phyloP scores from a whole-genome alignment of 2,329 filamentous ascomycete species.

The Zymoseptoria crescenta region DNA sequence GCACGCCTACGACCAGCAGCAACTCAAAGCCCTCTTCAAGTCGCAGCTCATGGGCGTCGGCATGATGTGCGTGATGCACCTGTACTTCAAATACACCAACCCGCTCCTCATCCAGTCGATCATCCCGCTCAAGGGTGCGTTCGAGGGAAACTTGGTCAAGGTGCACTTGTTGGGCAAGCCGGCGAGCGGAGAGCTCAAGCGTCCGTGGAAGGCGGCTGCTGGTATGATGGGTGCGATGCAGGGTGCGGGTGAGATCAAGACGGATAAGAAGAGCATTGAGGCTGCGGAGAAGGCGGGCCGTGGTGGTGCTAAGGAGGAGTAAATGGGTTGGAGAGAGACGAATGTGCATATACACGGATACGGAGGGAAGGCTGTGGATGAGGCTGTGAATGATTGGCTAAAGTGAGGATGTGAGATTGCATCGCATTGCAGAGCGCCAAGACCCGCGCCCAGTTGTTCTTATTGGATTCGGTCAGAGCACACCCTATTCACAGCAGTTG shows the following conservation, averaged over 20 bases:
- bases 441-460: background rate
- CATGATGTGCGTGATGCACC: conserved; percentile 98
- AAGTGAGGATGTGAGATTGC: background rate
- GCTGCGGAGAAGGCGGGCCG: conserved; percentile 43
- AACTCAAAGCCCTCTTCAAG: conserved; percentile 80
- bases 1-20: conserved; percentile 84
- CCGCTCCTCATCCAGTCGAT: conserved; percentile 97
- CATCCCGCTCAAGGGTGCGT: conserved; percentile 89
- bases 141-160: conserved; percentile 95
- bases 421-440: background rate
- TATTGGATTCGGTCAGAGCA: background rate
- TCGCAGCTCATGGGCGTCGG: conserved; percentile 88
- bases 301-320: conserved; percentile 48
- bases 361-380: too few relatives aligned
- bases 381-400: too few relatives aligned
- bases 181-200: conserved; percentile 82
- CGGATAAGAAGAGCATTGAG: conserved; percentile 60
- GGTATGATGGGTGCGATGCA: conserved; percentile 68
- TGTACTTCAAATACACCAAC: conserved; percentile 99
- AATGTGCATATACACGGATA: background rate
- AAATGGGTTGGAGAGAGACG: conserved; percentile 16
- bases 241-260: conserved; percentile 67
- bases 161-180: conserved; percentile 85
- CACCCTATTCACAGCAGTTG: background rate
- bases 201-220: conserved; percentile 81